Percentiles rank a stretch among this genome's conserved stretches.
These are phyloP conservation scores for Ogataea naganishii DNA, from an alignment of 805 yeast genomes.

Conservation along the genomic window DNA sequence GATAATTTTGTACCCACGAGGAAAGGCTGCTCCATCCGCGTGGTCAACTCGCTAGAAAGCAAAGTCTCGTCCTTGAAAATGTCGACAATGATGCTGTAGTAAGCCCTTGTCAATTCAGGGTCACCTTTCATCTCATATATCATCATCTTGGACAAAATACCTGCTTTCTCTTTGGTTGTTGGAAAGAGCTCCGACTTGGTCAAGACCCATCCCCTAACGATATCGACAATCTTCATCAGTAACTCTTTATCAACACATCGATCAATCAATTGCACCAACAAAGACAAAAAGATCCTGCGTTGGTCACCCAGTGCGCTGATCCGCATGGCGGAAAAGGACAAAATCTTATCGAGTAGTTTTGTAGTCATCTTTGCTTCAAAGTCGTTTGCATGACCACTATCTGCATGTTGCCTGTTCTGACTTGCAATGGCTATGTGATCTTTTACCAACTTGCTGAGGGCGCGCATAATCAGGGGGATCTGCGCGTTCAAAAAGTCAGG, in stretches of 20 bases:
- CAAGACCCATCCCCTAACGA: constrained; percentile 87
- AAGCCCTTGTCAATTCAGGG: constrained; percentile 63
- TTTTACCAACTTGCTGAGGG: constrained; percentile 81
- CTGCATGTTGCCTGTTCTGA: constrained; percentile 25
- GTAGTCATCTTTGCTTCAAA: constrained; percentile 78
- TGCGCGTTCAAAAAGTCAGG: constrained; percentile 71
- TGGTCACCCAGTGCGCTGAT: constrained; percentile 89
- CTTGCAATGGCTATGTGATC: constrained; percentile 71
- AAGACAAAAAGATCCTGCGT: constrained; percentile 76
- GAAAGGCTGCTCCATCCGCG: constrained; percentile 94
- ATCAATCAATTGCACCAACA: constrained; percentile 85
- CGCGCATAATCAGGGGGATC: constrained; percentile 71
- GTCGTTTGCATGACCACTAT: constrained; percentile 29
- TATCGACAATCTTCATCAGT: constrained; percentile 61
- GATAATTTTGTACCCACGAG: constrained; percentile 84
- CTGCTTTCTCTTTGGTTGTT: constrained; percentile 92
- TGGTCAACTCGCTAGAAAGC: constrained; percentile 80
- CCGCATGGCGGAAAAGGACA: constrained; percentile 71
- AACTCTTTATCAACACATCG: constrained; percentile 74
- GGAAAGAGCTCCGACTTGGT: constrained; percentile 80
- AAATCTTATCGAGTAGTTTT: constrained; percentile 61
- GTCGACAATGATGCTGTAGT: constrained; percentile 79
- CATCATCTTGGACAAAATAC: constrained; percentile 86
- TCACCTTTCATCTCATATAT: constrained; percentile 87
- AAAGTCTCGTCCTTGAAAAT: constrained; percentile 75